These are phyloP conservation scores for Phytophthora pseudosyringae DNA, from an alignment of 352 stramenopile genomes.

Conservation along the genomic window DNA sequence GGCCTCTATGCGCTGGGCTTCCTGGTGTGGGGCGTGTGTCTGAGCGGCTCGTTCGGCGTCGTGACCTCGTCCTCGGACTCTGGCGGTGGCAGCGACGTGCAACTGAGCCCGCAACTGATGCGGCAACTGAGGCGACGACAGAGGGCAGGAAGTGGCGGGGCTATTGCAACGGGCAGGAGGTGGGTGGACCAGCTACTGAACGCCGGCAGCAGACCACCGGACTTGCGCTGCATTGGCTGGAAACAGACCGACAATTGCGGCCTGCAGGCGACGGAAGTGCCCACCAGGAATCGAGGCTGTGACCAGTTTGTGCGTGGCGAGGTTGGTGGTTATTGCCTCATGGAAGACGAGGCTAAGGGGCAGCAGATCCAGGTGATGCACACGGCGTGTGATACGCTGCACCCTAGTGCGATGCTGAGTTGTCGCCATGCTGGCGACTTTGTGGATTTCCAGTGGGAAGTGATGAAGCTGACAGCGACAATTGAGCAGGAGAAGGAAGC, in stretches of 20 bases:
- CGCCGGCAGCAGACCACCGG: constrained; percentile 18
- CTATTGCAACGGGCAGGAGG: neutral
- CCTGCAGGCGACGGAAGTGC: constrained; percentile 29
- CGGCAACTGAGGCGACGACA: constrained; percentile 21
- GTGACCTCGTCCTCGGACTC: constrained; percentile 12
- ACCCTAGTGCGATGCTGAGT: constrained; percentile 45
- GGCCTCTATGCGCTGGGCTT: constrained; percentile 37
- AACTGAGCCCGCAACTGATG: constrained; percentile 16
- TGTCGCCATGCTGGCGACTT: constrained; percentile 57
- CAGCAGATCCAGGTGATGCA: constrained; percentile 49
- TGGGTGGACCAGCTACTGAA: constrained; percentile 24
- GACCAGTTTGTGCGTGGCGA: constrained; percentile 44
- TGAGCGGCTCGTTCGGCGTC: constrained; percentile 15
- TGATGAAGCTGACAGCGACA: constrained; percentile 16
- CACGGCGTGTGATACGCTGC: constrained; percentile 42
- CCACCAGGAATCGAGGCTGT: constrained; percentile 47
- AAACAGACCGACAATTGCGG: constrained; percentile 56
- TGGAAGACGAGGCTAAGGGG: constrained; percentile 43
- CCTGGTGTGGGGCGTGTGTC: constrained; percentile 31
- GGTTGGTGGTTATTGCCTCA: constrained; percentile 56
- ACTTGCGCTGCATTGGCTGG: constrained; percentile 55
- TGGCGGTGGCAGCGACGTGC: constrained; percentile 11
- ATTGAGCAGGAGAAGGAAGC: constrained; percentile 22
- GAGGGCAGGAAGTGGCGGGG: neutral
- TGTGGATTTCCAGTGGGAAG: constrained; percentile 41